Conservation (phyloP, 2,329 filamentous ascomycete genomes). For the Aschersonia sp. region DNA sequence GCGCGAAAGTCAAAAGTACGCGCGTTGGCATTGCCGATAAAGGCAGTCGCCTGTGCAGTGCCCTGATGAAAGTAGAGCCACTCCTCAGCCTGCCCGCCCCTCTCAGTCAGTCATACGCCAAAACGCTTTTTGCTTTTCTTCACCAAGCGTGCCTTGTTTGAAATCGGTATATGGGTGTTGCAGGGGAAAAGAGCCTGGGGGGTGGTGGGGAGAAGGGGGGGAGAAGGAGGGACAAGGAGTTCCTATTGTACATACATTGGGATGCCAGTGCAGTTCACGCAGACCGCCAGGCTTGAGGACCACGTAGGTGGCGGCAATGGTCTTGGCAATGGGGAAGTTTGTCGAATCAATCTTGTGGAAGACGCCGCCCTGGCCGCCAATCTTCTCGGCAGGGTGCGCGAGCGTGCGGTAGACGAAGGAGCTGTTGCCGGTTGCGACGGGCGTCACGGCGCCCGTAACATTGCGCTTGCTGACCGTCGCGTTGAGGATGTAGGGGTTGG, state of each 20-base stretch:
- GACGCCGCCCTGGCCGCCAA: slow-evolving; percentile 46
- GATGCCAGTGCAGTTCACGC: slow-evolving; percentile 56
- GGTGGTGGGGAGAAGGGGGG: too few species aligned
- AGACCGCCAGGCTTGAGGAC: slow-evolving; percentile 47
- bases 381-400: slow-evolving; percentile 37
- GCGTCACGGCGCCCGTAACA: slow-evolving; percentile 21
- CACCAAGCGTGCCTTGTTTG: too few species aligned
- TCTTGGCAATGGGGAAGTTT: slow-evolving; percentile 52
- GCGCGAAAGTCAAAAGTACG: slow-evolving; percentile 53
- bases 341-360: slow-evolving; percentile 51
- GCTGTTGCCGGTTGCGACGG: slow-evolving; percentile 36
- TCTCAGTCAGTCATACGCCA: background rate
- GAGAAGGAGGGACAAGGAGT: too few species aligned
- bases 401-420: slow-evolving; percentile 49
- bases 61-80: slow-evolving; percentile 59
- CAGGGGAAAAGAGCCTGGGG: too few species aligned
- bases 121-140: background rate
- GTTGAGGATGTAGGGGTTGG: slow-evolving; percentile 48
- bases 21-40: slow-evolving; percentile 43
- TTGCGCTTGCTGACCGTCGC: slow-evolving; percentile 32
- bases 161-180: too few species aligned
- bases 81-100: slow-evolving; percentile 39
- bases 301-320: slow-evolving; percentile 50
- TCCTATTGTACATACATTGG: slow-evolving; percentile 32
- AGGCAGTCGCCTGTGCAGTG: slow-evolving; percentile 44